A percentile compares a stretch with the other conserved stretches of the same genome.
phyloP scores from a whole-genome alignment of 352 stramenopile species.

The Phytopythium ostracodes region DNA sequence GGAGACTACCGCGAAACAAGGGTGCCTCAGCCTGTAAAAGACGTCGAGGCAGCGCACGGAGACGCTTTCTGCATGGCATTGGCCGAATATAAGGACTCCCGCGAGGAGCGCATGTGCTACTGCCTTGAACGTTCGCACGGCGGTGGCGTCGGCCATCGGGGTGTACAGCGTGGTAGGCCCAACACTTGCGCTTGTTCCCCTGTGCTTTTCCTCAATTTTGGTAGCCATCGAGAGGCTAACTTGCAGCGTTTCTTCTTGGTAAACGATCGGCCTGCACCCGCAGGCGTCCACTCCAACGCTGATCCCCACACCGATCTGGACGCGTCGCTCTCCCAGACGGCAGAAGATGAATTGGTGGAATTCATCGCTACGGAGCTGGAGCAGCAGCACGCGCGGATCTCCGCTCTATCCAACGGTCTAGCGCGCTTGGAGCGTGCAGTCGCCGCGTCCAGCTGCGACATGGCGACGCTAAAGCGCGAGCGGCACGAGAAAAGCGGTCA shows the following conservation, averaged over 20 bases:
- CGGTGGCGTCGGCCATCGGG: too few species aligned
- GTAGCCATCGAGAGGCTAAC: too few species aligned
- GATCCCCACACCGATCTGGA: background rate
- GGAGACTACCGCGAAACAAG: background rate
- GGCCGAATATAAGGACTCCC: background rate
- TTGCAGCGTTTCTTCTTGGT: too few species aligned
- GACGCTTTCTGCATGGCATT: background rate
- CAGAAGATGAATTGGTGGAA: conserved; percentile 35
- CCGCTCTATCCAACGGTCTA: conserved; percentile 19
- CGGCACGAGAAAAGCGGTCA: conserved; percentile 27
- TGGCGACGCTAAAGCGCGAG: conserved; percentile 22
- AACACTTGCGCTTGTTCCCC: too few species aligned
- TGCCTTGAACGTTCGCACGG: background rate
- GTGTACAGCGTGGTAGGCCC: too few species aligned
- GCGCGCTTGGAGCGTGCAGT: conserved; percentile 27
- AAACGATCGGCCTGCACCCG: too few species aligned
- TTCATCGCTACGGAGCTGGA: conserved; percentile 48
- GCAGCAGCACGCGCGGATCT: conserved; percentile 31
- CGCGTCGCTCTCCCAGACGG: background rate
- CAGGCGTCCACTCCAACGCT: background rate
- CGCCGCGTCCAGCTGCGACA: conserved; percentile 18
- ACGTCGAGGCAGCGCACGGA: background rate
- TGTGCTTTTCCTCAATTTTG: too few species aligned
- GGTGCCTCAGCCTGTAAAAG: background rate
- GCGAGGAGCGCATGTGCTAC: background rate